Evolutionary conservation across 352 stramenopile genomes (phyloP).

Genomic region (Globisporangium ultimum): DNA sequence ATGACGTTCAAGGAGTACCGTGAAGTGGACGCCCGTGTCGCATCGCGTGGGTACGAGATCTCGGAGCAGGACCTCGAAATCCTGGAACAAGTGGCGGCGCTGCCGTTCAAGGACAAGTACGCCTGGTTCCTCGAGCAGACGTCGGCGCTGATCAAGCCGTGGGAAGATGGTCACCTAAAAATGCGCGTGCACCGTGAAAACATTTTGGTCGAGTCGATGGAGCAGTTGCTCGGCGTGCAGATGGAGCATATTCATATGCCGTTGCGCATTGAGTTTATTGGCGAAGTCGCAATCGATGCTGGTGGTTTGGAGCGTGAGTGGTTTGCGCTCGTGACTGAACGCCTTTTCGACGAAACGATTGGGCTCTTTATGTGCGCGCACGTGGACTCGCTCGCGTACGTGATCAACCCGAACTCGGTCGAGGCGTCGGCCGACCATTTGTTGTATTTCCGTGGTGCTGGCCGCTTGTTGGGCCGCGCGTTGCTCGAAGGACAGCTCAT

Average conservation of each 20-base stretch:
- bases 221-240: slow-evolving; percentile 76
- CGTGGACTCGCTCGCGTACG: slow-evolving; percentile 75
- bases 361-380: slow-evolving; percentile 86
- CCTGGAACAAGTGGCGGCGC: slow-evolving; percentile 75
- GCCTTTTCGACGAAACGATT: slow-evolving; percentile 85
- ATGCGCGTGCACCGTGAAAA: slow-evolving; percentile 85
- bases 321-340: slow-evolving; percentile 81
- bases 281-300: slow-evolving; percentile 87
- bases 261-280: slow-evolving; percentile 87
- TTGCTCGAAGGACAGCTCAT: slow-evolving; percentile 95
- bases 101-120: slow-evolving; percentile 89
- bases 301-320: slow-evolving; percentile 89
- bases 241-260: slow-evolving; percentile 88
- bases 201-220: slow-evolving; percentile 84
- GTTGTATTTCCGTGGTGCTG: slow-evolving; percentile 96
- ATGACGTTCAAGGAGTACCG: slow-evolving; percentile 89
- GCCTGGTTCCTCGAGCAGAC: slow-evolving; percentile 85
- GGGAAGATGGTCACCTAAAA: slow-evolving; percentile 82
- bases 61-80: slow-evolving; percentile 86
- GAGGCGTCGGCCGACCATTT: slow-evolving; percentile 92
- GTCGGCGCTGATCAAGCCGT: slow-evolving; percentile 79
- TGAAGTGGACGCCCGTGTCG: slow-evolving; percentile 82
- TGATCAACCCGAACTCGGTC: slow-evolving; percentile 82
- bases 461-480: slow-evolving; percentile 94
- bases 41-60: slow-evolving; percentile 85